Evolutionary conservation across 2,329 filamentous ascomycete genomes (phyloP).

Genomic region (Myrmaecium sp.): DNA sequence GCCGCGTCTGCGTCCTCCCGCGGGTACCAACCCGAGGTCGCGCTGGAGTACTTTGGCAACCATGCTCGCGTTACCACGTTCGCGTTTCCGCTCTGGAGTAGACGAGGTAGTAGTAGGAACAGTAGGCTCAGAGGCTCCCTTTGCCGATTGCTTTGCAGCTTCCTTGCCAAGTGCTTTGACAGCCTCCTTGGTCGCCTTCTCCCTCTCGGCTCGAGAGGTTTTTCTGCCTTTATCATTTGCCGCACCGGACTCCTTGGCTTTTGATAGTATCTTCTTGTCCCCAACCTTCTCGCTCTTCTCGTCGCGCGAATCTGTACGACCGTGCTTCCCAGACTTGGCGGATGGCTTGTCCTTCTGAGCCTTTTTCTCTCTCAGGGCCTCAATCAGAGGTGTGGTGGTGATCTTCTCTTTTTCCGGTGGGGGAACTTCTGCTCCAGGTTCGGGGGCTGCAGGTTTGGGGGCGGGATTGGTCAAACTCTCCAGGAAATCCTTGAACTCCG

Average conservation of each 20-base stretch:
- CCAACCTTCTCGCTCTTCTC: conserved; percentile 29
- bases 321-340: conserved; percentile 35
- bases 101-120: conserved; percentile 18
- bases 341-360: conserved; percentile 46
- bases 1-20: conserved; percentile 24
- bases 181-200: conserved; percentile 39
- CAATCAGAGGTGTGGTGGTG: conserved; percentile 74
- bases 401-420: conserved; percentile 42
- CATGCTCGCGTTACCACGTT: conserved; percentile 34
- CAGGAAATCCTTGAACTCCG: conserved; percentile 87
- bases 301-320: conserved; percentile 45
- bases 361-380: conserved; percentile 84
- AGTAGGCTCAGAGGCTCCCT: conserved; percentile 8
- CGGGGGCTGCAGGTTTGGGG: conserved; percentile 35
- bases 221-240: conserved; percentile 22
- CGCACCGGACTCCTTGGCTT: conserved; percentile 15
- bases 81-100: conserved; percentile 32
- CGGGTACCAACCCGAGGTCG: conserved; percentile 38
- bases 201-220: conserved; percentile 35
- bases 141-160: conserved; percentile 17
- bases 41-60: conserved; percentile 44
- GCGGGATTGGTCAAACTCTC: conserved; percentile 66
- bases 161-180: conserved; percentile 40
- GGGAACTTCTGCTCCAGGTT: conserved; percentile 28
- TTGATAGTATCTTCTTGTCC: conserved; percentile 20